These are phyloP conservation scores for Apiospora kogelbergensis DNA, from an alignment of 2,329 filamentous ascomycete species.

Conservation along the genomic window DNA sequence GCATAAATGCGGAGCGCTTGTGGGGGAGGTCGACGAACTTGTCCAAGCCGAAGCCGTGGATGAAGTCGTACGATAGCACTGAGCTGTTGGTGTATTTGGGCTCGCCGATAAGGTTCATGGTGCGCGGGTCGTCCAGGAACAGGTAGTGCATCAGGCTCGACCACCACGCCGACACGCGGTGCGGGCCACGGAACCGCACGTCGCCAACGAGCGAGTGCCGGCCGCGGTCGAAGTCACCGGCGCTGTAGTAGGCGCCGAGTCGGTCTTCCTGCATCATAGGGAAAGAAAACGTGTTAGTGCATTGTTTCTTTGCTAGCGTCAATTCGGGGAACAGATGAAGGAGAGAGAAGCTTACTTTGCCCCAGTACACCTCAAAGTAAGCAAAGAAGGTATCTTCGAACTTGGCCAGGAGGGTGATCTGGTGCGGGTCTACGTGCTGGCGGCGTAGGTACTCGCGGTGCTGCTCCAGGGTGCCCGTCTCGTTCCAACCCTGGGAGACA, in stretches of 20 bases:
- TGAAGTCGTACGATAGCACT: constrained; percentile 72
- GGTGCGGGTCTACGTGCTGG: constrained; percentile 70
- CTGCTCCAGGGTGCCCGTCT: constrained; percentile 73
- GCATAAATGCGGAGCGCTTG: constrained; percentile 68
- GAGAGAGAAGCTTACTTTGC: constrained; percentile 43
- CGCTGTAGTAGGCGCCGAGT: constrained; percentile 55
- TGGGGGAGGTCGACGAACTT: constrained; percentile 72
- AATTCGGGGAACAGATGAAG: no score
- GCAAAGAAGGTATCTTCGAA: constrained; percentile 73
- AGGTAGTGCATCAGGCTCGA: constrained; percentile 62
- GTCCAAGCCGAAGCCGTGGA: constrained; percentile 70
- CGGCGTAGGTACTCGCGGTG: constrained; percentile 70
- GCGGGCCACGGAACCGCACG: constrained; percentile 58
- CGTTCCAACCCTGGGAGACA: constrained; percentile 78
- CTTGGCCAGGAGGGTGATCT: constrained; percentile 66
- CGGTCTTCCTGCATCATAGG: constrained; percentile 48
- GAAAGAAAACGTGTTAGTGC: not conserved
- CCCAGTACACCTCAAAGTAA: constrained; percentile 83
- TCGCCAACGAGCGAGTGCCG: constrained; percentile 60
- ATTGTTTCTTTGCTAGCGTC: not conserved
- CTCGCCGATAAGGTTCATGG: constrained; percentile 62
- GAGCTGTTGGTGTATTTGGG: constrained; percentile 70
- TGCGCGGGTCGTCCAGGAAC: constrained; percentile 61
- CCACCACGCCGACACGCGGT: constrained; percentile 63
- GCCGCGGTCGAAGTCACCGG: constrained; percentile 57